phyloP scores from a whole-genome alignment of 768 basidiomycete species.

The Amanita rubescens region DNA sequence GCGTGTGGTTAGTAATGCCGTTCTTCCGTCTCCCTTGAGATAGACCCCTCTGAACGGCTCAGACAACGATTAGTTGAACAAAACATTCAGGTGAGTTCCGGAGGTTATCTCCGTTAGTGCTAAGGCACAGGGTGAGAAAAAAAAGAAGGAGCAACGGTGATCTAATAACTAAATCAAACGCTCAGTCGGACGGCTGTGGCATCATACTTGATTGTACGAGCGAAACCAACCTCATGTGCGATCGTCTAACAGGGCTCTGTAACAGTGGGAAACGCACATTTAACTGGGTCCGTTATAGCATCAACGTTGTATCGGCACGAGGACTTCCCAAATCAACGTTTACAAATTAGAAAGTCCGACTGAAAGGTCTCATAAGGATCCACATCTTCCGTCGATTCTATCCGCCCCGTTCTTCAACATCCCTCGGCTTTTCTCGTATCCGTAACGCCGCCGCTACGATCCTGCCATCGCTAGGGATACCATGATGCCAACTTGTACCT shows the following conservation, averaged over 20 bases:
- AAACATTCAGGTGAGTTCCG: background rate
- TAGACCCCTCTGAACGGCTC: background rate
- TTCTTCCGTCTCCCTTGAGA: slow-evolving; percentile 3
- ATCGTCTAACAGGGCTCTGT: background rate
- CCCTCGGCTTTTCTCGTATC: slow-evolving; percentile 8
- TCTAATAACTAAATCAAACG: slow-evolving; percentile 6
- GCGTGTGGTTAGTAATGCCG: background rate
- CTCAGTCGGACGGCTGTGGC: background rate
- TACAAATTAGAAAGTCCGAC: slow-evolving; percentile 33
- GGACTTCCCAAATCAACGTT: slow-evolving; percentile 9
- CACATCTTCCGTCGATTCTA: slow-evolving; percentile 18
- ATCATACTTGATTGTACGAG: slow-evolving; percentile 3
- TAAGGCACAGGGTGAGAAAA: slow-evolving; percentile 1
- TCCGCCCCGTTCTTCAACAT: slow-evolving; percentile 8
- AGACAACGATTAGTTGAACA: background rate
- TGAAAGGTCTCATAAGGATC: slow-evolving; percentile 33
- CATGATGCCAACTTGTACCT: slow-evolving; percentile 16
- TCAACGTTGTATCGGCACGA: slow-evolving; percentile 5
- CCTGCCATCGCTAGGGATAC: slow-evolving; percentile 6
- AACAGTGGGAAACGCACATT: background rate
- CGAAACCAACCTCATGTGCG: background rate
- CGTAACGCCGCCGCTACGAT: slow-evolving; percentile 6
- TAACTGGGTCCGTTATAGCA: background rate
- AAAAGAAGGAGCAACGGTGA: background rate
- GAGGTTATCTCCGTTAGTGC: background rate